phyloP scores from a whole-genome alignment of 306 rosid species.

The Medicago truncatula region DNA sequence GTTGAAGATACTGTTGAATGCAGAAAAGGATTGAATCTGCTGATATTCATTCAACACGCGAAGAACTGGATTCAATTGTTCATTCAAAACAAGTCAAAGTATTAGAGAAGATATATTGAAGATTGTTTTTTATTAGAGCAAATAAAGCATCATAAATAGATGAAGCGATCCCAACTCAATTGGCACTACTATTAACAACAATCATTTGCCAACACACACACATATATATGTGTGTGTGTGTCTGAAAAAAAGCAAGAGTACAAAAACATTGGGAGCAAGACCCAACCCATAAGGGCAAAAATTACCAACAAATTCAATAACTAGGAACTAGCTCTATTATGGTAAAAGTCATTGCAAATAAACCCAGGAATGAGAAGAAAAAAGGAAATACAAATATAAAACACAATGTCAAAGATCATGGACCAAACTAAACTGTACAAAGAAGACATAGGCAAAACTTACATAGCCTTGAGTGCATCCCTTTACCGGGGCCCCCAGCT shows the following conservation, averaged over 20 bases:
- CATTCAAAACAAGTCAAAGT: constrained; percentile 27
- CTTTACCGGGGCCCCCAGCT: constrained; percentile 96
- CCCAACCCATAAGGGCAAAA: too few relatives aligned
- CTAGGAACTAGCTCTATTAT: too few relatives aligned
- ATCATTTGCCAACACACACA: too few relatives aligned
- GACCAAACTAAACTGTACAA: not conserved
- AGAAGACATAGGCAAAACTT: constrained; percentile 47
- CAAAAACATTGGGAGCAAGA: too few relatives aligned
- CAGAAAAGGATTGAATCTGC: constrained; percentile 83
- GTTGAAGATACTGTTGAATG: constrained; percentile 94
- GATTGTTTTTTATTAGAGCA: not conserved
- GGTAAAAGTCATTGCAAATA: too few relatives aligned
- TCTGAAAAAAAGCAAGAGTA: too few relatives aligned
- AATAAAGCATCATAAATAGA: not conserved
- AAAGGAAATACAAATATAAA: too few relatives aligned
- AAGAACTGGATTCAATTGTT: constrained; percentile 62
- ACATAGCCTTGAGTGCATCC: constrained; percentile 98
- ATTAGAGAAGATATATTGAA: not conserved
- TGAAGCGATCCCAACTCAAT: not conserved
- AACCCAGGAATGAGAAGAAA: too few relatives aligned
- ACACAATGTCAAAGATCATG: not conserved
- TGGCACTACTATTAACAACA: too few relatives aligned
- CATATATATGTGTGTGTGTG: too few relatives aligned
- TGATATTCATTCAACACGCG: constrained; percentile 82
- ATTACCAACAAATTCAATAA: too few relatives aligned